Evolutionary conservation across 306 rosid genomes (phyloP).

Genomic region (Cucurbita maxima): DNA sequence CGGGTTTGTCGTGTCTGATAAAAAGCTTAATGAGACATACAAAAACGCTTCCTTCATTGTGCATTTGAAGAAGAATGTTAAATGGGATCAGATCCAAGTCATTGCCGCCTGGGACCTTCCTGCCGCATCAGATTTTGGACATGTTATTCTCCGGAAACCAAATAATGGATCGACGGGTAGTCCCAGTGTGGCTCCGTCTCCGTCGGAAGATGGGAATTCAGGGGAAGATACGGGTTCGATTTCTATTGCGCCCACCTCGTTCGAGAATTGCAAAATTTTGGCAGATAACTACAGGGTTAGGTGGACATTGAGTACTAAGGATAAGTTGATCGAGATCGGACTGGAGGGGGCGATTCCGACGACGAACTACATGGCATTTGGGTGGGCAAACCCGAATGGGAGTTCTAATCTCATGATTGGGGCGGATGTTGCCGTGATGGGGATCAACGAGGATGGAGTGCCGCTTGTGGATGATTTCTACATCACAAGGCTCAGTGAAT

Average conservation of each 20-base stretch:
- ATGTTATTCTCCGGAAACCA: conserved; percentile 19
- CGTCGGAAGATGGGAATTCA: conserved; percentile 3
- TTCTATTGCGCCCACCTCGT: conserved; percentile 40
- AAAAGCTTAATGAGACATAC: conserved; percentile 39
- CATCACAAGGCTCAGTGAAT: conserved; percentile 60
- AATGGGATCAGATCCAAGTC: conserved; percentile 64
- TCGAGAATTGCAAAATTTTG: conserved; percentile 61
- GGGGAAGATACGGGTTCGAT: background rate
- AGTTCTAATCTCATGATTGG: conserved; percentile 51
- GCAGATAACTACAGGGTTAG: conserved; percentile 40
- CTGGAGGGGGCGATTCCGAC: conserved; percentile 64
- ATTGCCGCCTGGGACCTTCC: conserved; percentile 73
- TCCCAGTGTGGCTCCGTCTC: conserved; percentile 24
- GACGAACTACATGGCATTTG: conserved; percentile 72
- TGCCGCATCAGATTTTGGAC: conserved; percentile 67
- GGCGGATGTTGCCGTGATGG: conserved; percentile 65
- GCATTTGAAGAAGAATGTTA: conserved; percentile 30
- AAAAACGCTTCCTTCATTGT: conserved; percentile 38
- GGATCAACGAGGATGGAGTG: conserved; percentile 51
- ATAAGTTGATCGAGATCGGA: conserved; percentile 47
- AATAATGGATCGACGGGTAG: background rate
- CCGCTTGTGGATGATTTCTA: conserved; percentile 69
- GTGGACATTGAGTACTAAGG: conserved; percentile 47
- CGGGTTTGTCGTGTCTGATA: conserved; percentile 48
- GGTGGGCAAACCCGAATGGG: conserved; percentile 56